Percentiles rank a stretch among this genome's conserved stretches.
phyloP scores from a whole-genome alignment of 768 basidiomycete species.

The Boletales sp. region DNA sequence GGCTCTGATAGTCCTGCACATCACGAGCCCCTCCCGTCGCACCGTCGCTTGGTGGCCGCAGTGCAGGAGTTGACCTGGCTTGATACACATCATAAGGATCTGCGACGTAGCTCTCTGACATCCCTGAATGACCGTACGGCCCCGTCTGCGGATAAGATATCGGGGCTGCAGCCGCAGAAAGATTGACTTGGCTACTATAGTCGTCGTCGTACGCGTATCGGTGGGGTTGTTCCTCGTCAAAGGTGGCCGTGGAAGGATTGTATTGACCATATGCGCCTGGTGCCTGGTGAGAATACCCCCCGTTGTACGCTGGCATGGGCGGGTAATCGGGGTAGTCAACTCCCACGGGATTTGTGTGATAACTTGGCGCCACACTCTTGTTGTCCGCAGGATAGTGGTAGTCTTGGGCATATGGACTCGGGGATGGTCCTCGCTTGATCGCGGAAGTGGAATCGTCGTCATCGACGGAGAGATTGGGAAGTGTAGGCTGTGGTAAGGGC shows the following conservation, averaged over 20 bases:
- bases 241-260: constrained; percentile 54
- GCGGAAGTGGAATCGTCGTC: constrained; percentile 60
- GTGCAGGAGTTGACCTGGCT: constrained; percentile 40
- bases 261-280: constrained; percentile 51
- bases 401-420: constrained; percentile 53
- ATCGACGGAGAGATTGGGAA: constrained; percentile 87
- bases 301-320: constrained; percentile 74
- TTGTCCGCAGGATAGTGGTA: constrained; percentile 53
- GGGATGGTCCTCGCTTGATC: constrained; percentile 49
- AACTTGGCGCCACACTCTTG: constrained; percentile 37
- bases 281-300: constrained; percentile 57
- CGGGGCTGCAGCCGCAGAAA: constrained; percentile 57
- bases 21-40: constrained; percentile 36
- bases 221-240: constrained; percentile 50
- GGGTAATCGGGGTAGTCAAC: constrained; percentile 47
- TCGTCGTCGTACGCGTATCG: constrained; percentile 62
- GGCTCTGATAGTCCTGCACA: constrained; percentile 35
- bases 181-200: constrained; percentile 59
- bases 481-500: constrained; percentile 88
- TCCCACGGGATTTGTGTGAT: constrained; percentile 40
- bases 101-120: constrained; percentile 32
- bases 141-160: constrained; percentile 42
- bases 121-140: constrained; percentile 14
- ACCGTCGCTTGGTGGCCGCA: constrained; percentile 31
- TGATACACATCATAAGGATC: constrained; percentile 57